Base-by-base conservation (phyloP, 805 yeast genomes). In the Torulaspora microellipsoides region DNA sequence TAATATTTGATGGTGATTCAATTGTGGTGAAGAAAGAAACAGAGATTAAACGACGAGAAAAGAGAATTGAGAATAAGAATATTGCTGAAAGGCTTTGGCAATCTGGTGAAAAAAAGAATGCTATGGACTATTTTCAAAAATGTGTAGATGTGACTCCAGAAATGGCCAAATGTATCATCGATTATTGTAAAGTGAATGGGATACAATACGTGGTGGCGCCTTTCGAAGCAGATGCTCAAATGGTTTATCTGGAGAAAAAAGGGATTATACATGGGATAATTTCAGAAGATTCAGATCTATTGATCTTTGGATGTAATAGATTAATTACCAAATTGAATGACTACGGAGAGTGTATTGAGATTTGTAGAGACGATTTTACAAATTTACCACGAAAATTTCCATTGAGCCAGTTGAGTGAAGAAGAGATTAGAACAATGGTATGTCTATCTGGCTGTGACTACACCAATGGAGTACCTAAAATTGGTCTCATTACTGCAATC, bases 361-460 rank as follows among this genome's bases (percentile, higher is more conserved):
- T 93, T 6, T 64, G 72, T 36, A 67, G 84, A 27, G 75, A 72
- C 2, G 69, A 79, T 40, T 81, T 90, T 51, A 49, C 52, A 15
- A 60, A 68, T 42, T 67, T 83, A 49, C 71, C 67, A 34, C 67
- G 63, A 31, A 63, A 74, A 11, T 75, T 76, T 13, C 75, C 78
- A 7, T 64, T 89, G 32, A 70, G 74, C 0, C 56, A 68, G 5
- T 72, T 82, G 52, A 61, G 73, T 15, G 75, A 68, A 23, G 76
- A 74, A 8, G 86, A 87, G 54, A 62, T 87, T 41, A 71, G 93
- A 36, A 70, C 80, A 33, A 77, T 87, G 65, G 98, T 96, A 1
- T 83, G 90, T 53, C 60, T 93, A 4, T 78, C 95, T n/a, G 99
- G 99, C 0, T 93, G 99, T 66, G 99, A 93, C 63, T 93, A 93